phyloP scores from a whole-genome alignment of 1,284 basidiomycete genomes.

The Testicularia cyperi region DNA sequence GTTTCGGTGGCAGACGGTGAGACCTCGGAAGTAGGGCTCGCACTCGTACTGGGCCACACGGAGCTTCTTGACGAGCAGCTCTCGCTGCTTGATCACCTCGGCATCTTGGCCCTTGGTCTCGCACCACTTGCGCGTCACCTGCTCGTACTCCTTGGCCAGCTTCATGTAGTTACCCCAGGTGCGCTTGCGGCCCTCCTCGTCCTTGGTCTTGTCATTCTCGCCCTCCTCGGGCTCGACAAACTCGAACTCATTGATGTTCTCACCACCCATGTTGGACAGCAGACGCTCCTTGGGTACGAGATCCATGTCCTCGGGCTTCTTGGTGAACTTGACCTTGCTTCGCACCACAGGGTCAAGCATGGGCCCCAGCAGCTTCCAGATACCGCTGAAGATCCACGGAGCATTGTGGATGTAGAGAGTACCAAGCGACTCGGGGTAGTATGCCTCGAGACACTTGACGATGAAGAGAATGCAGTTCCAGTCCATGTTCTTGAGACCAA shows the following conservation, averaged over 20 bases:
- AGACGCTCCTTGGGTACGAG: slow-evolving; percentile 48
- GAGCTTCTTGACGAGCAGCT: slow-evolving; percentile 56
- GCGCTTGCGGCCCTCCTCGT: slow-evolving; percentile 51
- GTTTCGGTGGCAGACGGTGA: slow-evolving; percentile 57
- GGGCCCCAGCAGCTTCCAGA: slow-evolving; percentile 57
- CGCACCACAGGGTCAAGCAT: slow-evolving; percentile 58
- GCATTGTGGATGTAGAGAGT: slow-evolving; percentile 60
- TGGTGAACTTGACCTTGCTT: slow-evolving; percentile 56
- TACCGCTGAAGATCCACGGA: slow-evolving; percentile 61
- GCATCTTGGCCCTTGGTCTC: slow-evolving; percentile 34
- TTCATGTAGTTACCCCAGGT: slow-evolving; percentile 49
- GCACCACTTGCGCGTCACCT: slow-evolving; percentile 57
- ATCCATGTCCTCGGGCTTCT: slow-evolving; percentile 53
- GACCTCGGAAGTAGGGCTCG: slow-evolving; percentile 58
- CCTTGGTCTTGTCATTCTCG: slow-evolving; percentile 56
- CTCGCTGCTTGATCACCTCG: slow-evolving; percentile 40
- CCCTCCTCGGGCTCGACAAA: slow-evolving; percentile 46
- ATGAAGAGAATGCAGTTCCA: slow-evolving; percentile 53
- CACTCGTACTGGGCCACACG: slow-evolving; percentile 58
- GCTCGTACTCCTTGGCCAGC: slow-evolving; percentile 53
- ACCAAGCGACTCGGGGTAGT: slow-evolving; percentile 61
- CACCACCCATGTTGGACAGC: slow-evolving; percentile 37
- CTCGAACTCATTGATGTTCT: slow-evolving; percentile 31
- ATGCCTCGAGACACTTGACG: slow-evolving; percentile 58
- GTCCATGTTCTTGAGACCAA: slow-evolving; percentile 56